Evolutionary conservation across 2,329 filamentous ascomycete species (phyloP).

Genomic region (Monilinia aucupariae): DNA sequence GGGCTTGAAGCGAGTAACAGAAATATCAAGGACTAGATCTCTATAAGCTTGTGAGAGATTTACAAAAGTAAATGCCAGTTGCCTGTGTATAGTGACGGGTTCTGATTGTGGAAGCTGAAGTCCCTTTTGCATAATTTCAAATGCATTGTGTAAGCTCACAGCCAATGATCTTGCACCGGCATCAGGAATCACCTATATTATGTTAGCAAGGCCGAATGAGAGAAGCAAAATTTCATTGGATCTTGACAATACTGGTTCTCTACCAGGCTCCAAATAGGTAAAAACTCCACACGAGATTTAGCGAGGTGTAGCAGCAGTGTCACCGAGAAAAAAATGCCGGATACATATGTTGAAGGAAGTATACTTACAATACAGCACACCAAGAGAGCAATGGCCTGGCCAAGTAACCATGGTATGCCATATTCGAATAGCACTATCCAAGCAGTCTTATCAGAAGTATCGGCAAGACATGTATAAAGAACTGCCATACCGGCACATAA

Average conservation of each 20-base stretch:
- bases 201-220: neutral
- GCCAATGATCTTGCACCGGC: constrained; percentile 51
- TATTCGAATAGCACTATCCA: constrained; percentile 50
- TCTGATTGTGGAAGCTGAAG: constrained; percentile 38
- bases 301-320: neutral
- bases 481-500: constrained; percentile 52
- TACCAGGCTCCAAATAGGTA: neutral
- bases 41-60: constrained; percentile 51
- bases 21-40: constrained; percentile 53
- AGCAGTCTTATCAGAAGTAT: constrained; percentile 41
- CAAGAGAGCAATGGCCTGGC: constrained; percentile 48
- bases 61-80: constrained; percentile 48
- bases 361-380: constrained; percentile 39
- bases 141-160: constrained; percentile 43
- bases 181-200: constrained; percentile 43
- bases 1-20: constrained; percentile 48
- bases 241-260: neutral
- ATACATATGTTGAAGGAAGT: neutral
- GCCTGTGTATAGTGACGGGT: constrained; percentile 38
- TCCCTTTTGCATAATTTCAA: constrained; percentile 42
- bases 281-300: neutral
- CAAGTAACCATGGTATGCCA: constrained; percentile 51
- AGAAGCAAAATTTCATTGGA: neutral
- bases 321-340: neutral
- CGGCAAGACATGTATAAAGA: constrained; percentile 48